These are phyloP conservation scores for Lepiota brunneoincarnata DNA, from an alignment of 768 basidiomycete genomes.

Conservation along the genomic window DNA sequence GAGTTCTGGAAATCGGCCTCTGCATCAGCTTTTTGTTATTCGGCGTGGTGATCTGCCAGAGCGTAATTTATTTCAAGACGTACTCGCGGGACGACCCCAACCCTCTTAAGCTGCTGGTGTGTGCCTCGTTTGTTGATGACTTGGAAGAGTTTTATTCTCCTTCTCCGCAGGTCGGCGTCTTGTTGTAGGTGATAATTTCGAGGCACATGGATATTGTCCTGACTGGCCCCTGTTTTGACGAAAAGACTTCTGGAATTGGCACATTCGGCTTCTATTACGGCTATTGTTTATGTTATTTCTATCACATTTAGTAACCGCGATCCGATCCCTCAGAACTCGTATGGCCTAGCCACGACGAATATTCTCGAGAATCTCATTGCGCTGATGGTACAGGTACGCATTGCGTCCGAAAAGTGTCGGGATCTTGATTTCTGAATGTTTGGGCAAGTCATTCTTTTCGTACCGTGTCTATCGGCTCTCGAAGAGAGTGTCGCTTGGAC, in stretches of 20 bases:
- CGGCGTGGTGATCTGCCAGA: constrained; percentile 3
- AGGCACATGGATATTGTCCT: background rate
- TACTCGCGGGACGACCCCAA: background rate
- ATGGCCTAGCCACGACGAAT: background rate
- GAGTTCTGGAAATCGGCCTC: background rate
- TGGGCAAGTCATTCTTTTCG: constrained; percentile 18
- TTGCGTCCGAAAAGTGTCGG: too few relatives aligned
- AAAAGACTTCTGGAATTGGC: background rate
- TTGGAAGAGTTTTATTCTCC: background rate
- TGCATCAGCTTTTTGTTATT: constrained; percentile 1
- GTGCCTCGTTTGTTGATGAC: background rate
- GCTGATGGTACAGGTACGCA: background rate
- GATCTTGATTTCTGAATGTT: too few relatives aligned
- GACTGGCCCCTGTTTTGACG: background rate
- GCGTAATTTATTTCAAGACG: background rate
- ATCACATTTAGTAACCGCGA: background rate
- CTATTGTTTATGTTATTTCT: constrained; percentile 1
- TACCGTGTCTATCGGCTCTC: constrained; percentile 22
- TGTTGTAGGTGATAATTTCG: background rate
- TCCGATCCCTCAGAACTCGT: constrained; percentile 2
- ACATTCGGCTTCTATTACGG: background rate
- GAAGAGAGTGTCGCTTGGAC: constrained; percentile 10
- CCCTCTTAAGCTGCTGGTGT: background rate
- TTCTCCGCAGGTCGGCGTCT: background rate
- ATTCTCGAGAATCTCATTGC: background rate